Base-by-base conservation (phyloP, 2,329 filamentous ascomycete genomes). In the Calonectria fujianensis region DNA sequence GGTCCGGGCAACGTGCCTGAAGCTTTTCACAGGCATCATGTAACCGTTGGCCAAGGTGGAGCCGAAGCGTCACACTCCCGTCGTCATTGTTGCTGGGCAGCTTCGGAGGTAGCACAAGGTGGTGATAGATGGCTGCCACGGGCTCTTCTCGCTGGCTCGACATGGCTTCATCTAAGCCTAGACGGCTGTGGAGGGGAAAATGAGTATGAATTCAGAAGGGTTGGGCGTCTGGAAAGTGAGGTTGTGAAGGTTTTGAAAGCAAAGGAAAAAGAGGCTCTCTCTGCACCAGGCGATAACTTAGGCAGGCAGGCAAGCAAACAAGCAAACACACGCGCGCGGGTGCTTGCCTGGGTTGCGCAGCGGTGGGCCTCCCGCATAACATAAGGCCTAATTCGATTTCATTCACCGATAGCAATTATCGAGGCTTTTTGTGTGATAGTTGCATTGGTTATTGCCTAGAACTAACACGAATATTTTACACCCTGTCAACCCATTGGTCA, bases 31-130 rank as follows among this genome's bases (percentile, higher is more conserved):
- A 73, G 18, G 76, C 78, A 41, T 71, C 41, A 13, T 82, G 57
- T 29, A 73, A 61, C 31, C 77, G 75, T 9, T 76, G 76, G 1
- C 77, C 76, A 2, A 24, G n/a, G 24, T 79, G 27, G 2, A 81
- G 3, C 75, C 74, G 24, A 76, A 65, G 11, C 77, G 63, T 4
- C 63, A 29, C 41, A 0, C 76, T 1, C 13, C 80, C 74, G 4
- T 74, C 51, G 14, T 81, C 80, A 27, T 78, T 72, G 1, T 69
- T 66, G 29, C 80, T 78, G 16, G 80, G 80, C 16, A 81, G 79
- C 5, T 77, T 69, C 0, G 76, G 79, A 3, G 80, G 80, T 2
- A 81, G 45, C 2, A 72, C 78, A 10, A 81, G 76, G 24, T 81
- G 80, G n/a, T 82, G 77, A 29, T 78, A 82, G 6, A 81, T 39